Evolutionary conservation across 2,329 filamentous ascomycete genomes (phyloP).

Genomic region (Pezicula neosporulosa): DNA sequence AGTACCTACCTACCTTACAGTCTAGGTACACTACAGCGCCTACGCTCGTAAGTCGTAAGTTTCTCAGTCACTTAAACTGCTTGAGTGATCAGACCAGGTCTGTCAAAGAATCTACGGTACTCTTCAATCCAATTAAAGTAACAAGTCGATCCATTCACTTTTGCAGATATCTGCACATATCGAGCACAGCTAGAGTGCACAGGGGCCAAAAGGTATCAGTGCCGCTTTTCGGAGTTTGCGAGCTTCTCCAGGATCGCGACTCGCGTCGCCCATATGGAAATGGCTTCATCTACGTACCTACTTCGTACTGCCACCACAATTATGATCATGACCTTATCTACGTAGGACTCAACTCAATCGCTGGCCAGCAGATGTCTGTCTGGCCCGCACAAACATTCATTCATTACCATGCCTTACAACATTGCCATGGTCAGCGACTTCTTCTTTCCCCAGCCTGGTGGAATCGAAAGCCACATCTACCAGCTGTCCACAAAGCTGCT

Average conservation of each 20-base stretch:
- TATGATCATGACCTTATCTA: not conserved
- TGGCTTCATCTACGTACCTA: not conserved
- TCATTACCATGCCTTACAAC: conserved; percentile 47
- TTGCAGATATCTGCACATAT: too few species aligned
- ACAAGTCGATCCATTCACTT: too few species aligned
- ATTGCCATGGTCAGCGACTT: conserved; percentile 97
- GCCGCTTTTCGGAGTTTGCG: too few species aligned
- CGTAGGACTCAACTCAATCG: not conserved
- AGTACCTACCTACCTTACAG: too few species aligned
- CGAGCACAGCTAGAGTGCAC: too few species aligned
- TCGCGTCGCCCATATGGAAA: not conserved
- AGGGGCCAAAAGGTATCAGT: too few species aligned
- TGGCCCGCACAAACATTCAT: not conserved
- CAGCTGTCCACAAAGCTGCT: conserved; percentile 95
- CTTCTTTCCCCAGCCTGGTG: conserved; percentile 97
- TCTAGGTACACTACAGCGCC: too few species aligned
- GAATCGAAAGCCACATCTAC: conserved; percentile 97
- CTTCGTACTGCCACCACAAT: not conserved
- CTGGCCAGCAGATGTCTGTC: conserved; percentile 2
- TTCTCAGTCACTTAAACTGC: too few species aligned
- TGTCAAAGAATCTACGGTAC: too few species aligned
- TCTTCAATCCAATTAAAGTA: too few species aligned
- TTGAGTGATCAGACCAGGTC: too few species aligned
- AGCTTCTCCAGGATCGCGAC: not conserved
- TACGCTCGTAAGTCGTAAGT: too few species aligned